A percentile compares a stretch with the other conserved stretches of the same genome.
These are phyloP conservation scores for Harringtonia aguacate DNA, from an alignment of 2,329 filamentous ascomycete species.

Conservation along the genomic window DNA sequence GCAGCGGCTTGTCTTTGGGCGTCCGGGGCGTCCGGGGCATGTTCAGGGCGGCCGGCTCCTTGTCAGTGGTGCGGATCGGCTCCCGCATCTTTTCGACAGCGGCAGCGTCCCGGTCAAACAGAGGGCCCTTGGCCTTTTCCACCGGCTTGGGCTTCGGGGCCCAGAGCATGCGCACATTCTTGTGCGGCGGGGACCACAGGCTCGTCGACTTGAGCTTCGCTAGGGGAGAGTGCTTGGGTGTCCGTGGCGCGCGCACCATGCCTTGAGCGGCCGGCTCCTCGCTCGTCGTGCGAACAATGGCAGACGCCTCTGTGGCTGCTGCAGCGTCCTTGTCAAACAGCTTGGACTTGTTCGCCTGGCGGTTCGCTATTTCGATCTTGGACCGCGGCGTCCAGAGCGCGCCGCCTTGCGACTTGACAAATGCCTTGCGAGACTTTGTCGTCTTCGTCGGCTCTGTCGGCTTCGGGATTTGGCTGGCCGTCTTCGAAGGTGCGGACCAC, in stretches of 20 bases:
- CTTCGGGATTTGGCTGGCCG: neutral
- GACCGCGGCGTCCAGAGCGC: too few relatives aligned
- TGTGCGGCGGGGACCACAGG: constrained; percentile 1
- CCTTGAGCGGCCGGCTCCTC: constrained; percentile 2
- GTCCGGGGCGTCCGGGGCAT: constrained; percentile 18
- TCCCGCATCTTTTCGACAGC: constrained; percentile 4
- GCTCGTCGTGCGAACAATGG: constrained; percentile 4
- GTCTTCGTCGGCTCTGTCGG: neutral
- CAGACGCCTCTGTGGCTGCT: neutral
- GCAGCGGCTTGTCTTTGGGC: constrained; percentile 15
- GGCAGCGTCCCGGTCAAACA: constrained; percentile 9
- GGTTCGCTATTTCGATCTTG: too few relatives aligned
- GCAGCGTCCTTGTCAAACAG: constrained; percentile 8
- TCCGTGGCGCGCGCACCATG: constrained; percentile 3
- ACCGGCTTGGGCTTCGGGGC: neutral
- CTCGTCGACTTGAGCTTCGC: constrained; percentile 3
- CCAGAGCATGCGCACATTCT: constrained; percentile 4
- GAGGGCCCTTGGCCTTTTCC: neutral
- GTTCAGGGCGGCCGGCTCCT: constrained; percentile 17
- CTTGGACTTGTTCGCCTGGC: neutral
- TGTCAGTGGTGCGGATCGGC: constrained; percentile 10
- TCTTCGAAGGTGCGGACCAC: neutral
- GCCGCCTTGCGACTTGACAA: too few relatives aligned
- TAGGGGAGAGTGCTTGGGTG: constrained; percentile 1
- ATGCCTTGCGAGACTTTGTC: too few relatives aligned